Base-by-base conservation (phyloP, 2,329 filamentous ascomycete genomes). In the Fonsecaea monophora region DNA sequence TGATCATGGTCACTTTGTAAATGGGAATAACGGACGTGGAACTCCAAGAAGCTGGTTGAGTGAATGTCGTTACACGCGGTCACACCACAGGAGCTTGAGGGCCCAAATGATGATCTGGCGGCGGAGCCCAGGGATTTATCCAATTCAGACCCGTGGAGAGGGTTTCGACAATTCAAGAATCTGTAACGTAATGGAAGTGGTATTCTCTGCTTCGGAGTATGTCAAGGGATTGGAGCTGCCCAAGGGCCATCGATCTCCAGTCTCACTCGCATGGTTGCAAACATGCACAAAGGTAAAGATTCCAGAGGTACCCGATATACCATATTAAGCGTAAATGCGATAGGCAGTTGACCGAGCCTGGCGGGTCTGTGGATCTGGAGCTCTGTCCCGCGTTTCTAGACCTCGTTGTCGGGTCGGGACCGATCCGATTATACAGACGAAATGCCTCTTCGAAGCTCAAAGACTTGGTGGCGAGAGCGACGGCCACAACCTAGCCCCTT, bases 1-100 rank as follows among this genome's bases (percentile, higher is more conserved):
- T 60, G 40, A 48, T 48, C 57, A 60, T 60, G 38, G 57, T 42
- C 25, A 48, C 42, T 38, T 53, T 15, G 7, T 48, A 60, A 21
- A 21, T 2, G n/a, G 32, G 25, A 25, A 21, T 18, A 59, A 9
- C 40, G 6, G 37, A 15, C 40, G 10, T 32, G 10, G 40, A 18
- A 48, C 32, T 25, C n/a, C 25, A 13, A 50, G 13, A 30, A 32
- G 30, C 30, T 32, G 30, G 30, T 32, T 32, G n/a, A 4, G 57
- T 60, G 21, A 7, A 10, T 15, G 40, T n/a, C 25, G 15, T 42
- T 13, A 4, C 42, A 9, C 42, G 4, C 25, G 4, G 15, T 10
- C 12, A 45, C 40, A 15, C 35, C 38, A 34, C 18, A 18, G 9
- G 56, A 59, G 25, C 10, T 50, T 25, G 42, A 60, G 30, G 25